Base-by-base conservation (phyloP, 2,329 filamentous ascomycete genomes). In the Aspergillus felis region DNA sequence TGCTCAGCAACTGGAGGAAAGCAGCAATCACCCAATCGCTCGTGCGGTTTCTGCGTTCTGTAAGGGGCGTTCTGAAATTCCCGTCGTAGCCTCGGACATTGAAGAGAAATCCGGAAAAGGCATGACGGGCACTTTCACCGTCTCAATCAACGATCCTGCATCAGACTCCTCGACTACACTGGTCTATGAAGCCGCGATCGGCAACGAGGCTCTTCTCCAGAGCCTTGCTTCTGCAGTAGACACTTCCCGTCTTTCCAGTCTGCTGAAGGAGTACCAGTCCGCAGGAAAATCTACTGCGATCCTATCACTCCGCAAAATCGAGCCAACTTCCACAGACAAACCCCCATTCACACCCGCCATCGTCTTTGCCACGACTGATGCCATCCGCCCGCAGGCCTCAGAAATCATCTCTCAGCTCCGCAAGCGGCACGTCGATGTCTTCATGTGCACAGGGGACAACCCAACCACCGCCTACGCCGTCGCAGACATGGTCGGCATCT, bases 371-470 rank as follows among this genome's bases (percentile, higher is more conserved):
- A 87, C 93, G 51, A 87, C 92, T 0, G 92, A 97, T 64, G 86
- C 90, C 1, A 84, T 96, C 61, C 88, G 92, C 2, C 82, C 85
- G 0, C 90, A 95, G 73, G 87, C 91, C 0, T 74, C 77, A 1
- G 68, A 77, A 7, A 85, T 93, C 20, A 82, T 96, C 57, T 73
- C 76, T 6, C 80, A 86, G 1, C 83, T 96, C 0, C 82, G 84
- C 47, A 74, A 81, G 4, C 83, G 83, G 17, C 86, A 88, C 22
- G 87, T 89, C 50, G 84, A 87, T 32, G 89, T 96, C 3, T 96
- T 88, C 86, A 95, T 97, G 91, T 86, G 96, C 41, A 95, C 91
- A 0, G 92, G 92, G 29, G 92, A 97, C 77, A 96, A 96, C 68
- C 78, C 80, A n/a, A 86, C 80, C n/a, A 97, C 92, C 0, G 92